These are phyloP conservation scores for Asterophora parasitica DNA, from an alignment of 768 basidiomycete genomes.

Conservation along the genomic window DNA sequence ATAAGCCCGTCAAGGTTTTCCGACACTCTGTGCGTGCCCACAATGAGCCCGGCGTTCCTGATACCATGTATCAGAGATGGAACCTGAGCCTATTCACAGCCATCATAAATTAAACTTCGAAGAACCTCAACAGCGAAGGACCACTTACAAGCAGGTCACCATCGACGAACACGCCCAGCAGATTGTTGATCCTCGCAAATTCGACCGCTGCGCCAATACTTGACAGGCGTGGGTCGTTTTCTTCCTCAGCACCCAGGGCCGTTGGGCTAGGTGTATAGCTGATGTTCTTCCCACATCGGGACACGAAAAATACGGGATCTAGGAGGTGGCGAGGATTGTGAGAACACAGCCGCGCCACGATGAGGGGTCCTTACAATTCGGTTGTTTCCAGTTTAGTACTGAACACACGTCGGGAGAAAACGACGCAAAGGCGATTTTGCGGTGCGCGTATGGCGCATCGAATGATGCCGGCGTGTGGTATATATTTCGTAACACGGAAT, in stretches of 20 bases:
- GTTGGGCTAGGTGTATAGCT: constrained; percentile 34
- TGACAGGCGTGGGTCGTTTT: constrained; percentile 46
- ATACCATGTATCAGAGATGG: constrained; percentile 88
- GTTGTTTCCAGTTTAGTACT: constrained; percentile 97
- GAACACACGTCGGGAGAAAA: constrained; percentile 89
- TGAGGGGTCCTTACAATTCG: constrained; percentile 70
- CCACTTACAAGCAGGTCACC: constrained; percentile 74
- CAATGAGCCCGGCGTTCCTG: constrained; percentile 81
- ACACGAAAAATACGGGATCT: constrained; percentile 96
- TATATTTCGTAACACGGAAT: constrained; percentile 79
- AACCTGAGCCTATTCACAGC: constrained; percentile 60
- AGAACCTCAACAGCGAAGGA: constrained; percentile 10
- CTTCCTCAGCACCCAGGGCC: constrained; percentile 32
- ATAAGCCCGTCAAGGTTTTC: constrained; percentile 36
- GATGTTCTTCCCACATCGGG: constrained; percentile 70
- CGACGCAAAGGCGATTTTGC: constrained; percentile 88
- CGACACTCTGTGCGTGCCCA: constrained; percentile 73
- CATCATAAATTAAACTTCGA: constrained; percentile 16
- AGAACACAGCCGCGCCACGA: not conserved
- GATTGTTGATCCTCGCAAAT: constrained; percentile 88
- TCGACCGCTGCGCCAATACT: constrained; percentile 91
- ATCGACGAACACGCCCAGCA: constrained; percentile 88
- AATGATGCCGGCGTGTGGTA: constrained; percentile 58
- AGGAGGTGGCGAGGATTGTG: constrained; percentile 3
- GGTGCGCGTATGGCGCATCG: constrained; percentile 49